phyloP scores from a whole-genome alignment of 331 rosid genomes.

The Erythrophleum ivorense region DNA sequence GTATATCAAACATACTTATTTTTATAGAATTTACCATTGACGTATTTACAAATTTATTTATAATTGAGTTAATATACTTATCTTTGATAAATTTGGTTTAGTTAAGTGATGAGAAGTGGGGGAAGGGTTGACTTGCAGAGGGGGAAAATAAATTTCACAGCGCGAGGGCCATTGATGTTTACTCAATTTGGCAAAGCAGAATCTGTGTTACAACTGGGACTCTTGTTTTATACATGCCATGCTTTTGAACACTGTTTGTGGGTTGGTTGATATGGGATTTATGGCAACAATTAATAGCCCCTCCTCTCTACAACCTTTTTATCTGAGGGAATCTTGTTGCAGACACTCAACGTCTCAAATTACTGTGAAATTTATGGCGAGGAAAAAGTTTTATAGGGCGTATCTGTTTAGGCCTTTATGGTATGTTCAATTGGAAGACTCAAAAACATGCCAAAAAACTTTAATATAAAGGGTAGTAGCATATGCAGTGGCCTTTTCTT shows the following conservation, averaged over 20 bases:
- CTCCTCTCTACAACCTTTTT: conserved; percentile 28
- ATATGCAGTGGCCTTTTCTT: background rate
- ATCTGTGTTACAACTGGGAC: conserved; percentile 18
- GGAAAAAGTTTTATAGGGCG: background rate
- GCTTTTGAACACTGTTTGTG: conserved; percentile 11
- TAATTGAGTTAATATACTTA: background rate
- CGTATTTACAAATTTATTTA: background rate
- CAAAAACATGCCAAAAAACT: background rate
- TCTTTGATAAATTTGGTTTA: background rate
- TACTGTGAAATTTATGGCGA: conserved; percentile 44
- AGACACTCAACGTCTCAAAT: conserved; percentile 37
- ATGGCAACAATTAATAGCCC: conserved; percentile 47
- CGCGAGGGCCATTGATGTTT: conserved; percentile 23
- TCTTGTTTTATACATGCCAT: conserved; percentile 18
- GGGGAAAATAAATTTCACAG: background rate
- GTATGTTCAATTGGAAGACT: conserved; percentile 29
- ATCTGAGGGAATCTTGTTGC: conserved; percentile 44
- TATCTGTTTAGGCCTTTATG: conserved; percentile 31
- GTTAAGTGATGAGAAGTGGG: background rate
- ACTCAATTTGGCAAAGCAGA: conserved; percentile 37
- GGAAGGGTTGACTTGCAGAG: conserved; percentile 42
- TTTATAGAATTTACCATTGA: background rate
- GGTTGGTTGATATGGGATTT: conserved; percentile 43
- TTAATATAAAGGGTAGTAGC: background rate
- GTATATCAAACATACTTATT: background rate